These are phyloP conservation scores for Lichtheimia hyalospora DNA, from an alignment of 371 early-diverging fungal genomes.

Conservation along the genomic window DNA sequence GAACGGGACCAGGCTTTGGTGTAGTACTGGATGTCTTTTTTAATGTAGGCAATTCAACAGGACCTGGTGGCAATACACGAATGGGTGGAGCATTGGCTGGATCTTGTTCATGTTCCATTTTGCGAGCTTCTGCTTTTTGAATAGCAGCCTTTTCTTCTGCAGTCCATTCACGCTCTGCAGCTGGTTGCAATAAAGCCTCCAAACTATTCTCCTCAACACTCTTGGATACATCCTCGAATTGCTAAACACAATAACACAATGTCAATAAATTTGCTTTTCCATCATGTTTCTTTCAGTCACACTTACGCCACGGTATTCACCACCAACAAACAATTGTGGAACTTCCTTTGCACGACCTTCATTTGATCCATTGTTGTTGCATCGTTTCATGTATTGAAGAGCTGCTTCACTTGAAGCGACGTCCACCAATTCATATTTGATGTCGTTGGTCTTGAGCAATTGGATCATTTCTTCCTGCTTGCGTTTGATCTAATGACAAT, in stretches of 20 bases:
- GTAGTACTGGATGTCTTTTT: conserved; percentile 14
- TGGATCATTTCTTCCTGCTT: conserved; percentile 48
- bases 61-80: conserved; percentile 24
- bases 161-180: conserved; percentile 24
- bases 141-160: conserved; percentile 34
- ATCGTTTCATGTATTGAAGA: conserved; percentile 39
- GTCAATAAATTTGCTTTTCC: neutral
- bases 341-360: conserved; percentile 20
- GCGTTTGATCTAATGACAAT: conserved; percentile 32
- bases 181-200: conserved; percentile 9
- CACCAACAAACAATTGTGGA: conserved; percentile 48
- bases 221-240: conserved; percentile 17
- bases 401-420: conserved; percentile 46
- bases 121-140: conserved; percentile 28
- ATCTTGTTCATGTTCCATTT: neutral
- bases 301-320: conserved; percentile 39
- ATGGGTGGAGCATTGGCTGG: conserved; percentile 16
- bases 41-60: conserved; percentile 18
- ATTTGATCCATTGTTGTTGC: conserved; percentile 26
- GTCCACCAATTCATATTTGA: conserved; percentile 41
- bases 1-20: conserved; percentile 17
- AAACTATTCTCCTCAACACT: conserved; percentile 6
- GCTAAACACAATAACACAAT: conserved; percentile 9
- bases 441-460: conserved; percentile 24
- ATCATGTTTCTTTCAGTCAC: conserved; percentile 12